Percentiles rank a stretch among this genome's conserved stretches.
Conservation (phyloP, 768 basidiomycete genomes). For the Hemileccinum impolitum region DNA sequence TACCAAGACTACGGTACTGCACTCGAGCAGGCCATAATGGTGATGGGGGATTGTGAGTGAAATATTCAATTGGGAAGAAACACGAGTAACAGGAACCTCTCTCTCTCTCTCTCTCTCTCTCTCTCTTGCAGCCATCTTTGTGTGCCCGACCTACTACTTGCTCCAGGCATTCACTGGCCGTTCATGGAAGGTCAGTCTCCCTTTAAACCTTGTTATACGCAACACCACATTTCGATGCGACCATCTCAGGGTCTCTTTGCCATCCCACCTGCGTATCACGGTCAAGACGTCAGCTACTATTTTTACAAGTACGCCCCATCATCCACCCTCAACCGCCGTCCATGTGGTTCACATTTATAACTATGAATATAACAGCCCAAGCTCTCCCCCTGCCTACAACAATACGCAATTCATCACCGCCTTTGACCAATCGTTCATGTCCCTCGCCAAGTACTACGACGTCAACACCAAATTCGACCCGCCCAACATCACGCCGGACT, state of each 20-base stretch:
- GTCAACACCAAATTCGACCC: constrained; percentile 19
- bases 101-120: not conserved
- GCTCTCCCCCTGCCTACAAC: constrained; percentile 17
- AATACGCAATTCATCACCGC: constrained; percentile 26
- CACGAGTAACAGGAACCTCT: not conserved
- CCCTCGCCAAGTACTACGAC: constrained; percentile 20
- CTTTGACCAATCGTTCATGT: constrained; percentile 27
- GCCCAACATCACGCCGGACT: constrained; percentile 14
- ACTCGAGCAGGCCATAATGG: constrained; percentile 32
- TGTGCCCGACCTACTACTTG: constrained; percentile 35
- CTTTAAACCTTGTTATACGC: constrained; percentile 17
- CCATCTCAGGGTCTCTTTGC: constrained; percentile 29
- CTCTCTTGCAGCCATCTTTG: constrained; percentile 29
- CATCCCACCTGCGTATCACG: constrained; percentile 29
- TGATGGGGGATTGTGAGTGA: constrained; percentile 40
- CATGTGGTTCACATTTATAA: too few relatives aligned
- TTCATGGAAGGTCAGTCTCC: constrained; percentile 31
- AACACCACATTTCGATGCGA: not conserved
- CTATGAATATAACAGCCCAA: not conserved
- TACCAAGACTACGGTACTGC: constrained; percentile 34
- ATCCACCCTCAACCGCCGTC: not conserved
- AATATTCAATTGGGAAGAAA: not conserved
- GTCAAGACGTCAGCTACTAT: constrained; percentile 37
- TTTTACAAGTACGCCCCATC: constrained; percentile 28
- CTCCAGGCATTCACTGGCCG: constrained; percentile 28